These are phyloP conservation scores for Ogataea angusta DNA, from an alignment of 805 yeast species.

Conservation along the genomic window DNA sequence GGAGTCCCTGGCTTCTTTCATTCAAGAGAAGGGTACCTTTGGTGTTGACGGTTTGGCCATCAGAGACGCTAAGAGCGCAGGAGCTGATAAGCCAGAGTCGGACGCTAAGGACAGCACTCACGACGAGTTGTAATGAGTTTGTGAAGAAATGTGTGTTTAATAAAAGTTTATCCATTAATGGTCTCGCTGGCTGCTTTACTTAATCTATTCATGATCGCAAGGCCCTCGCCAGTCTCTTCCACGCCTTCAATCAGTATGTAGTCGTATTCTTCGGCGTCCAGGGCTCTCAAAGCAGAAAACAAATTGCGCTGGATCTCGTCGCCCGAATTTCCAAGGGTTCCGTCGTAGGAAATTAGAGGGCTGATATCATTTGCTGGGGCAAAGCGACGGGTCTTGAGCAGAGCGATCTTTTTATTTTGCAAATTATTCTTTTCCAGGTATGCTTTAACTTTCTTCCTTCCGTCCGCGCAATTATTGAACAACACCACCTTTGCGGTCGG, in stretches of 20 bases:
- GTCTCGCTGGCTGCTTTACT: constrained; percentile 71
- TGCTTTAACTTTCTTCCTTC: constrained; percentile 24
- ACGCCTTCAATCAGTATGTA: constrained; percentile 83
- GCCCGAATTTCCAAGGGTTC: constrained; percentile 45
- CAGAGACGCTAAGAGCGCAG: constrained; percentile 24
- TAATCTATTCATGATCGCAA: constrained; percentile 92
- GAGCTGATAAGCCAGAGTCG: constrained; percentile 61
- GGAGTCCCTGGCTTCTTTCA: constrained; percentile 65
- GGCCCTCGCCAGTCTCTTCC: constrained; percentile 71
- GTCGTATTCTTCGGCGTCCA: constrained; percentile 68
- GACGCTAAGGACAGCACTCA: constrained; percentile 66
- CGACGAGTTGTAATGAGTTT: constrained; percentile 22
- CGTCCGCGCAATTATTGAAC: constrained; percentile 50
- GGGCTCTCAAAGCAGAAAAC: constrained; percentile 68
- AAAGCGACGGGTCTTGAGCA: constrained; percentile 45
- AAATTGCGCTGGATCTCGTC: constrained; percentile 69
- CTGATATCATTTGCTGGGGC: constrained; percentile 15
- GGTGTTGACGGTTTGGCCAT: constrained; percentile 53
- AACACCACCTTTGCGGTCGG: constrained; percentile 82
- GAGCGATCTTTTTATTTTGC: constrained; percentile 42
- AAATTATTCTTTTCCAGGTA: constrained; percentile 9
- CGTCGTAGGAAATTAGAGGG: constrained; percentile 27
- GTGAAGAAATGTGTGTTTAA: not conserved
- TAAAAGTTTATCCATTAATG: constrained; percentile 10
- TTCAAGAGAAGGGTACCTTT: constrained; percentile 64